phyloP scores from a whole-genome alignment of 768 basidiomycete genomes.

The Agaricus subrufescens region DNA sequence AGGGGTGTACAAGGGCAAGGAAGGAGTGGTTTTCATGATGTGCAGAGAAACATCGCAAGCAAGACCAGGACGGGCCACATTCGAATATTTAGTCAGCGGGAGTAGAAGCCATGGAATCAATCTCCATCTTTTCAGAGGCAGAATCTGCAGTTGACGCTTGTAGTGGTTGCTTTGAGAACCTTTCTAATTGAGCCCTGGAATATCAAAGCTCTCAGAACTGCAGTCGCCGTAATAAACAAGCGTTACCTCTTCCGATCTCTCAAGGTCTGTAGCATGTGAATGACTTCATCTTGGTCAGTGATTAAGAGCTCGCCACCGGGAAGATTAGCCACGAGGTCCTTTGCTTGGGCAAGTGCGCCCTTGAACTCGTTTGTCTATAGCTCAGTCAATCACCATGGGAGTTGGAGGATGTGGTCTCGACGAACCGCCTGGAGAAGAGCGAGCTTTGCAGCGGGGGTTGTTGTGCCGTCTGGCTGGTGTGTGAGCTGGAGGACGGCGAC shows the following conservation, averaged over 20 bases:
- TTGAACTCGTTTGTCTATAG: slow-evolving; percentile 70
- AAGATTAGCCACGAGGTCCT: slow-evolving; percentile 49
- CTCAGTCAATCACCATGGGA: background rate
- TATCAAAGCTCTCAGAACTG: background rate
- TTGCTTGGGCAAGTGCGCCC: slow-evolving; percentile 51
- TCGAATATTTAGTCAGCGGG: slow-evolving; percentile 33
- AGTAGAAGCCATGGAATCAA: slow-evolving; percentile 75
- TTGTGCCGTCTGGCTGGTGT: slow-evolving; percentile 48
- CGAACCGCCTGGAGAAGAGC: slow-evolving; percentile 61
- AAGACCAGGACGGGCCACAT: background rate
- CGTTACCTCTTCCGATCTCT: slow-evolving; percentile 59
- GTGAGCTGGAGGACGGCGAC: slow-evolving; percentile 57
- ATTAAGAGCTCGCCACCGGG: slow-evolving; percentile 71
- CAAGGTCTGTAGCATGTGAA: slow-evolving; percentile 60
- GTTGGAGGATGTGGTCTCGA: slow-evolving; percentile 4
- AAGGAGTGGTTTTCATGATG: background rate
- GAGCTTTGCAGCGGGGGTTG: slow-evolving; percentile 58
- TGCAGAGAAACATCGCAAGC: slow-evolving; percentile 2
- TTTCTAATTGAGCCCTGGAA: slow-evolving; percentile 47
- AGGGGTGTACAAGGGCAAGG: background rate
- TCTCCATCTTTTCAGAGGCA: slow-evolving; percentile 45
- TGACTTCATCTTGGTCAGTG: slow-evolving; percentile 67
- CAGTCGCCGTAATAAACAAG: background rate
- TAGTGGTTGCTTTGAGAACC: slow-evolving; percentile 38
- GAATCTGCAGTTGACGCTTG: slow-evolving; percentile 19